Percentiles rank a stretch among this genome's conserved stretches.
Conservation (phyloP, 441 rosid species). For the Erodium chrysanthum region DNA sequence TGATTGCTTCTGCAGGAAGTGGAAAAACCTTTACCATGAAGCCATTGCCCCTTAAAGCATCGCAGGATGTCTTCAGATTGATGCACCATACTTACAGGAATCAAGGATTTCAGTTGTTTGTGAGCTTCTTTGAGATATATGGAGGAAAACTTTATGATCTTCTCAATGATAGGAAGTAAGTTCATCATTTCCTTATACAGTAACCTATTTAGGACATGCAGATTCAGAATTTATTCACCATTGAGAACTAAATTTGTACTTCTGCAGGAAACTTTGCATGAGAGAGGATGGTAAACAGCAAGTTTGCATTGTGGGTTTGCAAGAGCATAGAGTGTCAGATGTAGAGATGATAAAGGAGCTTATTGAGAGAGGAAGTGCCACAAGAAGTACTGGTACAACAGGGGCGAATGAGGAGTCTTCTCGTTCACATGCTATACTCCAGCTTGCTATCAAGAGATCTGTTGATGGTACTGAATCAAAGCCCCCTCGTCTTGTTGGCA, state of each 20-base stretch:
- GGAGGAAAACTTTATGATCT: slow-evolving; percentile 94
- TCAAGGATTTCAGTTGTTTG: slow-evolving; percentile 80
- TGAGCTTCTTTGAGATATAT: slow-evolving; percentile 94
- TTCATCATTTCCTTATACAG: slow-evolving; percentile 1
- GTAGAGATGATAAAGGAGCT: slow-evolving; percentile 80
- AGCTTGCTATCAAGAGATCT: slow-evolving; percentile 80
- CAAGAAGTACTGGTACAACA: slow-evolving; percentile 87
- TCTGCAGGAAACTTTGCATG: slow-evolving; percentile 81
- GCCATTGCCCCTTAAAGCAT: slow-evolving; percentile 86
- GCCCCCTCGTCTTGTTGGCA: slow-evolving; percentile 81
- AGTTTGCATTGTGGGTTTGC: slow-evolving; percentile 95
- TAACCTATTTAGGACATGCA: too few species aligned
- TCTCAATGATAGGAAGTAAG: slow-evolving; percentile 85
- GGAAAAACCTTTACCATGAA: slow-evolving; percentile 96
- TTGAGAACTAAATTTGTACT: too few species aligned
- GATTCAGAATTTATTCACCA: too few species aligned
- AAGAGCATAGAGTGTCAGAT: slow-evolving; percentile 82
- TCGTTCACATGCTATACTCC: slow-evolving; percentile 97
- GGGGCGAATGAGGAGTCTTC: slow-evolving; percentile 99
- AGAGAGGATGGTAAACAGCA: slow-evolving; percentile 98
- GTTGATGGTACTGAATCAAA: slow-evolving; percentile 62
- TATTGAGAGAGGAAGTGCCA: slow-evolving; percentile 77
- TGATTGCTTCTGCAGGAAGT: slow-evolving; percentile 47
- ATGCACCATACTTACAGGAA: slow-evolving; percentile 77
- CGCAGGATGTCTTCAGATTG: slow-evolving; percentile 80